Evolutionary conservation across 306 rosid genomes (phyloP).

Genomic region (Quercus ilex): DNA sequence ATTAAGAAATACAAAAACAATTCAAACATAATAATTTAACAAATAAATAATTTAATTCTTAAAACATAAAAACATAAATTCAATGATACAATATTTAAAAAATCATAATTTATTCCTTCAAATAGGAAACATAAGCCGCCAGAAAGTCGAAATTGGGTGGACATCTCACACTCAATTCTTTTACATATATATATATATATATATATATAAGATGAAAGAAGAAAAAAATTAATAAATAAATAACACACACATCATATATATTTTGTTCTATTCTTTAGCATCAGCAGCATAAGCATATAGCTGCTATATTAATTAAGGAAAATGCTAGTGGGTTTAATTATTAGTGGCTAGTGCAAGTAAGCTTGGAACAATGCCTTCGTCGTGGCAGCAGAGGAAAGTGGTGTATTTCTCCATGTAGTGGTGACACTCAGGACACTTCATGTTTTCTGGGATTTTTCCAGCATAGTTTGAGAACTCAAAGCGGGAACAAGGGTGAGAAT

Average conservation of each 20-base stretch:
- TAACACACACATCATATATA: too few species aligned
- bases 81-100: too few species aligned
- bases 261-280: background rate
- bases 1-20: too few species aligned
- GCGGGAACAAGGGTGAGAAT: conserved; percentile 33
- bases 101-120: too few species aligned
- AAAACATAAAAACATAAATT: too few species aligned
- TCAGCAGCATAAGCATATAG: background rate
- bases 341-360: too few species aligned
- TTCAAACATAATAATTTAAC: too few species aligned
- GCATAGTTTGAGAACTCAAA: conserved; percentile 35
- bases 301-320: background rate
- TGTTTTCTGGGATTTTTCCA: conserved; percentile 40
- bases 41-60: too few species aligned
- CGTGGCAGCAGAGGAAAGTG: conserved; percentile 57
- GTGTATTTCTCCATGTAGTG: conserved; percentile 48
- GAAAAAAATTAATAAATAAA: too few species aligned
- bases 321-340: background rate
- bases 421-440: conserved; percentile 48
- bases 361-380: conserved; percentile 13
- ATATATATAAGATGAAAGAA: too few species aligned
- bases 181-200: too few species aligned
- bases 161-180: background rate
- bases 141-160: background rate
- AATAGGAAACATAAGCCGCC: too few species aligned